These are phyloP conservation scores for Starmera dryadoides DNA, from an alignment of 805 yeast genomes.

Conservation along the genomic window DNA sequence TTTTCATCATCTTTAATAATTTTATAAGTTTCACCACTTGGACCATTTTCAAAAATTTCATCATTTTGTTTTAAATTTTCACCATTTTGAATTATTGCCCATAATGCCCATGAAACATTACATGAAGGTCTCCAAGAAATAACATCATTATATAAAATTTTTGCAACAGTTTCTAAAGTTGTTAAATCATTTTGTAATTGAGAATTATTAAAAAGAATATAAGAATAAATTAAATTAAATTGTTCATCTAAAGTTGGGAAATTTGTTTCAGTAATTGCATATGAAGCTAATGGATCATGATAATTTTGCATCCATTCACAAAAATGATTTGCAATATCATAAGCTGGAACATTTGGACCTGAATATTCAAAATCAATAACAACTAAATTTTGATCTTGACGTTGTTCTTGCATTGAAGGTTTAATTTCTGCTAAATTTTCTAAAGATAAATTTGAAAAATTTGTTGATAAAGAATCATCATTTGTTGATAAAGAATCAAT, in stretches of 20 bases:
- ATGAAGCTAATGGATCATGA: constrained; percentile 35
- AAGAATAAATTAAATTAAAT: constrained; percentile 66
- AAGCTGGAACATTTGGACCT: constrained; percentile 84
- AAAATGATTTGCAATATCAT: constrained; percentile 88
- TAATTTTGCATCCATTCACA: constrained; percentile 97
- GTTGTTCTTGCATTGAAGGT: constrained; percentile 29
- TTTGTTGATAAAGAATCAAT: constrained; percentile 1
- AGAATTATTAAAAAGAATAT: constrained; percentile 49
- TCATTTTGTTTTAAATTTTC: constrained; percentile 16
- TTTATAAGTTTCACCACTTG: constrained; percentile 46
- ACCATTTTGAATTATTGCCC: constrained; percentile 87
- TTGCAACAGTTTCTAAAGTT: constrained; percentile 36
- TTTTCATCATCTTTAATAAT: constrained; percentile 18
- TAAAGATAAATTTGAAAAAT: constrained; percentile 15
- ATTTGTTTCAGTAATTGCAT: constrained; percentile 43
- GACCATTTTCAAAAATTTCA: constrained; percentile 37
- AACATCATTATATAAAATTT: constrained; percentile 54
- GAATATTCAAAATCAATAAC: constrained; percentile 97
- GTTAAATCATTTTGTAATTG: constrained; percentile 19
- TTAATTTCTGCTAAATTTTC: constrained; percentile 20
- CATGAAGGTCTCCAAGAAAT: constrained; percentile 76
- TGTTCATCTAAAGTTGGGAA: constrained; percentile 70
- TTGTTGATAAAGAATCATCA: constrained; percentile 7
- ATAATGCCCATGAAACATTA: constrained; percentile 75
- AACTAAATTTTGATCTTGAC: constrained; percentile 66